Evolutionary conservation across 2,329 filamentous ascomycete species (phyloP).

Genomic region (Trichoderma guizhouense): DNA sequence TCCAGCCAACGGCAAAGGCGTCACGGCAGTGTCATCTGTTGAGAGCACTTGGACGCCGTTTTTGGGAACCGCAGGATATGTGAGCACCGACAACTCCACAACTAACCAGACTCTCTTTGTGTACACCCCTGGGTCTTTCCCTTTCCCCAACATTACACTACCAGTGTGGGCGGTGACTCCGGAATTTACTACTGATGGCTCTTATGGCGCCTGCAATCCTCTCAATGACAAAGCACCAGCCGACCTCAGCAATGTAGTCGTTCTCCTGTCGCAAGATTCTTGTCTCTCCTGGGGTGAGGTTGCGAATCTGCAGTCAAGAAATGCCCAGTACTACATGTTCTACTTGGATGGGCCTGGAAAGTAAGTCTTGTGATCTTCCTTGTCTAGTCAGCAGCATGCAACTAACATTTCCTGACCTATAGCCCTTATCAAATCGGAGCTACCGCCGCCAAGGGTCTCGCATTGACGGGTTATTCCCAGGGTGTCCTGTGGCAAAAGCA

Average conservation of each 20-base stretch:
- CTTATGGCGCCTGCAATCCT: slow-evolving; percentile 49
- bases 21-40: slow-evolving; percentile 44
- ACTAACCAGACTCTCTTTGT: neutral
- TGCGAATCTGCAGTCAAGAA: slow-evolving; percentile 55
- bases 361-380: neutral
- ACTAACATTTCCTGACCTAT: neutral
- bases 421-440: neutral
- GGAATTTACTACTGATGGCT: slow-evolving; percentile 41
- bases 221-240: slow-evolving; percentile 49
- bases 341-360: slow-evolving; percentile 50
- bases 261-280: slow-evolving; percentile 56
- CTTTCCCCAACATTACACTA: slow-evolving; percentile 26
- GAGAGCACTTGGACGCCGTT: slow-evolving; percentile 36
- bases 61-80: slow-evolving; percentile 11
- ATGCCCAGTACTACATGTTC: slow-evolving; percentile 58
- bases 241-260: slow-evolving; percentile 54
- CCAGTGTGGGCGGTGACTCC: slow-evolving; percentile 49
- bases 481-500: slow-evolving; percentile 21
- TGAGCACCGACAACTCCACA: neutral
- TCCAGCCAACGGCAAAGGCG: slow-evolving; percentile 39
- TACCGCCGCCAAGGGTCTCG: slow-evolving; percentile 30
- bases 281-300: slow-evolving; percentile 47
- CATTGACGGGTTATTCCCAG: slow-evolving; percentile 31
- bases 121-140: neutral
- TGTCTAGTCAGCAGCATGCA: neutral